Base-by-base conservation (phyloP, 192 early-diverging fungal genomes). In the Cladochytrium replicatum region DNA sequence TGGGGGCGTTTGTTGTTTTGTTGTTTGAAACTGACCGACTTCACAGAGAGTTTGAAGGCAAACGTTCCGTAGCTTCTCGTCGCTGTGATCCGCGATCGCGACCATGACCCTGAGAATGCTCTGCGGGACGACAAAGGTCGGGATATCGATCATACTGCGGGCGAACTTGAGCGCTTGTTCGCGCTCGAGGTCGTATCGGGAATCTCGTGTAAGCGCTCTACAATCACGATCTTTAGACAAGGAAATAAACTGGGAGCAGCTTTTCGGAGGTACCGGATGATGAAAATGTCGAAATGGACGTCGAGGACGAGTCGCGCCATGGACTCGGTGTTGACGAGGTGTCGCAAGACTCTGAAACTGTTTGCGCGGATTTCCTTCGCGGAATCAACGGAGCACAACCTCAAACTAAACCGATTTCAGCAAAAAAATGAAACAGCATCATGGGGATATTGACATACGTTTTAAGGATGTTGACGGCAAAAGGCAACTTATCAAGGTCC, bases 31-130 rank as follows among this genome's bases (percentile, higher is more conserved):
- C 58, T 46, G 69, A 87, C 85, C 63, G 50, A 88, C 59, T 67
- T 91, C 88, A 32, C 84, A 83, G 28, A 91, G 60, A 3, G 83
- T 87, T 39, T 88, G 83, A 2, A 91, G 48, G 44, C 80, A 79
- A 2, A 86, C 77, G 47, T 76, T 75, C 29, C 87, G 50, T 34
- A 88, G 51, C 46, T 78, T 81, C 31, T 87, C 86, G 39, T 90
- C 87, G 4, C 65, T 29, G 54, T 88, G 87, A 47, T 90, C 88
- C 13, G 83, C 81, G 19, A 89, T 60, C 1, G 87, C 74, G 4
- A 87, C 80, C 8, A 90, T 50, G 8, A 82, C 70, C n/a, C 87
- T 61, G 29, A 89, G 65, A 21, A 91, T 53, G 13, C 68, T 62
- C 40, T 78, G 75, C 2, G 77, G 68, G 6, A 91, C 47, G 47